Conservation (phyloP, 192 early-diverging fungal species). For the Dissophora ornata region DNA sequence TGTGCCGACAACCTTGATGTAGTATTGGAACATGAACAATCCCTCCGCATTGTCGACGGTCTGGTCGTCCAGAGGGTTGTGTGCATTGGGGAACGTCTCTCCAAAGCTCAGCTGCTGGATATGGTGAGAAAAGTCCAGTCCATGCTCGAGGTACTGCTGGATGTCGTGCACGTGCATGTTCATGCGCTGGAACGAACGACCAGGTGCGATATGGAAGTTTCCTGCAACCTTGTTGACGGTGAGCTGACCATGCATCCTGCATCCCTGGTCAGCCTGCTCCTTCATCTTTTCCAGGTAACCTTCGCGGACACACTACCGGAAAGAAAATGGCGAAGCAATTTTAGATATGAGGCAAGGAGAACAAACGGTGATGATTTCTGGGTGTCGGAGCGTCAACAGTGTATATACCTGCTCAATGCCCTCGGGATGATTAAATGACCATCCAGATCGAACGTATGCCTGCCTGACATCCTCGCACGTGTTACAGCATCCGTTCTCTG, state of each 20-base stretch:
- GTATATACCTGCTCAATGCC: conserved; percentile 75
- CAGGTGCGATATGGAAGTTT: conserved; percentile 94
- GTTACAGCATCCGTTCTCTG: conserved; percentile 88
- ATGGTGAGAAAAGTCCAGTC: conserved; percentile 84
- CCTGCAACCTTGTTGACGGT: conserved; percentile 93
- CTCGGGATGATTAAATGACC: conserved; percentile 83
- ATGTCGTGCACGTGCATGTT: conserved; percentile 86
- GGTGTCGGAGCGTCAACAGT: background rate
- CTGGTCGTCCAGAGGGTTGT: conserved; percentile 72
- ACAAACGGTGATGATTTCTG: no score
- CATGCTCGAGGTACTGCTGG: conserved; percentile 66
- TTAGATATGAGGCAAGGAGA: no score
- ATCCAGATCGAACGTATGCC: conserved; percentile 84
- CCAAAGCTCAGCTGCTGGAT: conserved; percentile 91
- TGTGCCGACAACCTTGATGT: conserved; percentile 93
- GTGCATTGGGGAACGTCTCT: conserved; percentile 55
- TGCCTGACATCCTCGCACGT: conserved; percentile 92
- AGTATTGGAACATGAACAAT: conserved; percentile 87
- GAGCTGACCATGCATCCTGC: conserved; percentile 82
- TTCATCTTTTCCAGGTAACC: conserved; percentile 80
- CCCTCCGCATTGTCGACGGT: conserved; percentile 17
- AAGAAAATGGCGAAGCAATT: background rate
- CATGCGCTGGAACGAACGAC: conserved; percentile 77
- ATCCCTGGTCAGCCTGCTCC: conserved; percentile 89
- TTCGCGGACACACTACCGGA: conserved; percentile 81